Evolutionary conservation across 2,329 filamentous ascomycete species (phyloP), one percentile per base, ranked within the genome.

Genomic region (Trichophyton schoenleinii): DNA sequence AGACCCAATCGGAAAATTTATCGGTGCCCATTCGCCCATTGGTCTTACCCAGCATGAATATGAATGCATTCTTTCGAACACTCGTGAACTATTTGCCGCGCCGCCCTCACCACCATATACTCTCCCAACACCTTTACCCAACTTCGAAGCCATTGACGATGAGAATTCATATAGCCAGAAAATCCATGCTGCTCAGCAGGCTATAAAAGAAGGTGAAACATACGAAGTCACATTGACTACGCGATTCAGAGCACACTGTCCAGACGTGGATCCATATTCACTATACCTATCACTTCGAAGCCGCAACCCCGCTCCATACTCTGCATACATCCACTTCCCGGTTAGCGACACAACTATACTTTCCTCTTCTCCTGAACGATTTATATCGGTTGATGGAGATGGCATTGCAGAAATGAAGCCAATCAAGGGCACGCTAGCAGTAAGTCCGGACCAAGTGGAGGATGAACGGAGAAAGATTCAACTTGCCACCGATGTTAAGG

Each of bases 361-460:
- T 52, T 88, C 87, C 72, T 88, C 87, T 68, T 95, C 89, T 3
- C 92, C 92, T 0, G 92, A 97, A 74, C 87, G 91, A 2, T 97
- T 96, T 70, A 81, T 97, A 15, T 83, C 83, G 61, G 88, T 84
- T 83, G 78, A 80, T 46, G 77, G 80, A 46, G 66, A 69, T 11
- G 74, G 73, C 0, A 72, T 70, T 3, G 67, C 78, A 1, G 74
- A 77, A 64, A 94, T 96, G 80, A 85, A 91, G 6, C 92, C 92
- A 0, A 97, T 97, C 84, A 97, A 97, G 77, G 92, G 92, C 57
- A 97, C 92, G 0, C 90, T 96, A n/a, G 86, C 86, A 67, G 95
- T 95, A 68, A 83, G 81, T 0, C 77, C 79, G 0, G 79, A 78
- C 1, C 84, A 87, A 42, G 94, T 87, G 0, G 78, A 87, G n/a